Evolutionary conservation across 2,329 filamentous ascomycete species (phyloP).

Genomic region (Colletotrichum tabaci): DNA sequence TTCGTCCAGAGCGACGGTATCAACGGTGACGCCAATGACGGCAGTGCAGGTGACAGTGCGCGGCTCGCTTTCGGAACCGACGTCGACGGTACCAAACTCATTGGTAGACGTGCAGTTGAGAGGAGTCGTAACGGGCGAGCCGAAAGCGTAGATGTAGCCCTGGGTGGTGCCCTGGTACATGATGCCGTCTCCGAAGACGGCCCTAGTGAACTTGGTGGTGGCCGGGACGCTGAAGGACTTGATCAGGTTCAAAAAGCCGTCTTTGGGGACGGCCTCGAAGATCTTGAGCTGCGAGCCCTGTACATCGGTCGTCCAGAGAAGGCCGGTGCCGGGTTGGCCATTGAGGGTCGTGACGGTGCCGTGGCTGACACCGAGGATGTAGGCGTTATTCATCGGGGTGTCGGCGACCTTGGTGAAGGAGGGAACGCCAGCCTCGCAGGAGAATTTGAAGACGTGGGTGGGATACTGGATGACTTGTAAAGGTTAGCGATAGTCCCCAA

Average conservation of each 20-base stretch:
- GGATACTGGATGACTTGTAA: conserved; percentile 64
- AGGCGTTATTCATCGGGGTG: conserved; percentile 64
- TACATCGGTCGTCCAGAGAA: conserved; percentile 71
- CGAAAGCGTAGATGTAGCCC: conserved; percentile 69
- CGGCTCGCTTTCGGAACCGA: conserved; percentile 43
- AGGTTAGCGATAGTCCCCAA: background rate
- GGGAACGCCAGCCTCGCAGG: conserved; percentile 64
- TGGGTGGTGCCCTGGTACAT: conserved; percentile 67
- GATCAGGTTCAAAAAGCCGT: conserved; percentile 62
- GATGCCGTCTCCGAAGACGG: conserved; percentile 70
- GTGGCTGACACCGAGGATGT: conserved; percentile 69
- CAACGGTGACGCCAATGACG: conserved; percentile 59
- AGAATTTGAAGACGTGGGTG: conserved; percentile 72
- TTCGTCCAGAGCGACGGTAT: conserved; percentile 53
- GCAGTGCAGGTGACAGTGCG: conserved; percentile 64
- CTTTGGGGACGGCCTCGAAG: conserved; percentile 66
- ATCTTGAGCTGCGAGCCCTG: conserved; percentile 67
- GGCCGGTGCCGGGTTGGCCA: conserved; percentile 67
- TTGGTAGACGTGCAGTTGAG: conserved; percentile 67
- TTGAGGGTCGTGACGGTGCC: conserved; percentile 70
- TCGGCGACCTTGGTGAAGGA: conserved; percentile 68
- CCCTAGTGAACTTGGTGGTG: conserved; percentile 69
- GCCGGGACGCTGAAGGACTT: conserved; percentile 66
- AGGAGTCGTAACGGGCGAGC: conserved; percentile 67
- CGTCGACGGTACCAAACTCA: conserved; percentile 59